phyloP scores from a whole-genome alignment of 179 eudicot species.

The Amaranthus tricolor region DNA sequence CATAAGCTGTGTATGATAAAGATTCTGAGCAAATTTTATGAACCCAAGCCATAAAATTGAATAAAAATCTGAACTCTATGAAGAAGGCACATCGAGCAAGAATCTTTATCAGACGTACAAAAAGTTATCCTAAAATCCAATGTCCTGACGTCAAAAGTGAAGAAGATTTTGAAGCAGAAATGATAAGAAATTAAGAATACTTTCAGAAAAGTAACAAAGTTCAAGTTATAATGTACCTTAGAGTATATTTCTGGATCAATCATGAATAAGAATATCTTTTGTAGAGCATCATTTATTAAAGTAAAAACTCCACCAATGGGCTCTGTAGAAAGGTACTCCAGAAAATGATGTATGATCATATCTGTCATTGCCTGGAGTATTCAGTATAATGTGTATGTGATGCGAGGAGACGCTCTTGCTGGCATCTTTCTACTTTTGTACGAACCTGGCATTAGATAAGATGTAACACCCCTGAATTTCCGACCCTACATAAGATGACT shows the following conservation, averaged over 20 bases:
- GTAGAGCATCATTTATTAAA: conserved; percentile 24
- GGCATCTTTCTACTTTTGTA: conserved; percentile 1
- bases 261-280: conserved; percentile 31
- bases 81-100: conserved; percentile 22
- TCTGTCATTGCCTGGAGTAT: background rate
- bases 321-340: conserved; percentile 28
- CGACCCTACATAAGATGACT: too few relatives aligned
- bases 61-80: background rate
- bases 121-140: conserved; percentile 17
- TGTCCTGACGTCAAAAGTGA: conserved; percentile 15
- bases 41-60: conserved; percentile 3
- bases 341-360: conserved; percentile 23
- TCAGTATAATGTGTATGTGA: conserved; percentile 20
- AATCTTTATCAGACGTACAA: conserved; percentile 22
- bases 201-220: conserved; percentile 19
- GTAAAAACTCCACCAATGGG: conserved; percentile 25
- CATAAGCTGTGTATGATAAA: conserved; percentile 3
- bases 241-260: conserved; percentile 30
- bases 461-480: too few relatives aligned
- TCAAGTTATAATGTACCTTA: conserved; percentile 16
- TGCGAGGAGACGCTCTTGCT: conserved; percentile 32
- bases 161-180: conserved; percentile 26
- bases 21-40: conserved; percentile 14
- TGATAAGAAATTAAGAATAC: conserved; percentile 27
- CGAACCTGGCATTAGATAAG: conserved; percentile 19